phyloP scores from a whole-genome alignment of 192 early-diverging fungal genomes.

The Linnemannia hyalina region DNA sequence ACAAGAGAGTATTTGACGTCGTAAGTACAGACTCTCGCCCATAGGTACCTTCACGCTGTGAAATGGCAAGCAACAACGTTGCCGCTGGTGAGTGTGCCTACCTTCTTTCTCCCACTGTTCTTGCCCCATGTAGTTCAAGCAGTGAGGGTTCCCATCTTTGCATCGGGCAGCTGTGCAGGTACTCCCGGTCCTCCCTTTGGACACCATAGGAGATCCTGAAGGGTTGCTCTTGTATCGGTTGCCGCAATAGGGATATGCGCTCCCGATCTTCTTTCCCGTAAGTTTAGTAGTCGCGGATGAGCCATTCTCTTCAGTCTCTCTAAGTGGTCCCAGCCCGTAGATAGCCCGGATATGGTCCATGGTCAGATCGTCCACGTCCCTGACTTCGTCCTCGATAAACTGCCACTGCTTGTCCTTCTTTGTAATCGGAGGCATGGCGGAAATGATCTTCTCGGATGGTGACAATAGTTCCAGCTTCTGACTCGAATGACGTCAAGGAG shows the following conservation, averaged over 20 bases:
- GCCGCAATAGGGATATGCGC: conserved; percentile 31
- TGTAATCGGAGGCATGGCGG: conserved; percentile 18
- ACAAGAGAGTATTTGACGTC: not conserved
- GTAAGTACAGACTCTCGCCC: not conserved
- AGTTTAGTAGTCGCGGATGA: not conserved
- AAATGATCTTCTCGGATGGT: not conserved
- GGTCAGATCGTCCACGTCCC: conserved; percentile 19
- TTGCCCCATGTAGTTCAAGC: conserved; percentile 52
- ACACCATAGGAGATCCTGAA: not conserved
- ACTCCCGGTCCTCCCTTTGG: not conserved
- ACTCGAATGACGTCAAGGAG: not conserved
- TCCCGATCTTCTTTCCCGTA: not conserved
- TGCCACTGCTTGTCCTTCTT: conserved; percentile 37
- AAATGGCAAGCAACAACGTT: not conserved
- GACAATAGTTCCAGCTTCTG: not conserved
- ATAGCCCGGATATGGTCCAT: conserved; percentile 25
- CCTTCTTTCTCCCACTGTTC: conserved; percentile 54
- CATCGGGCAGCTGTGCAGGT: conserved; percentile 26
- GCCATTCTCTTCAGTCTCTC: not conserved
- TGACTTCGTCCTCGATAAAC: conserved; percentile 32
- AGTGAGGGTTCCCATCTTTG: conserved; percentile 55
- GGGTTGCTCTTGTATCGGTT: conserved; percentile 12
- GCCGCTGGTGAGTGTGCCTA: not conserved
- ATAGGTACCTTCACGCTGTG: not conserved
- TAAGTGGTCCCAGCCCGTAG: conserved; percentile 20